Conservation (phyloP, 2,329 filamentous ascomycete species). For the Fusarium proliferatum region DNA sequence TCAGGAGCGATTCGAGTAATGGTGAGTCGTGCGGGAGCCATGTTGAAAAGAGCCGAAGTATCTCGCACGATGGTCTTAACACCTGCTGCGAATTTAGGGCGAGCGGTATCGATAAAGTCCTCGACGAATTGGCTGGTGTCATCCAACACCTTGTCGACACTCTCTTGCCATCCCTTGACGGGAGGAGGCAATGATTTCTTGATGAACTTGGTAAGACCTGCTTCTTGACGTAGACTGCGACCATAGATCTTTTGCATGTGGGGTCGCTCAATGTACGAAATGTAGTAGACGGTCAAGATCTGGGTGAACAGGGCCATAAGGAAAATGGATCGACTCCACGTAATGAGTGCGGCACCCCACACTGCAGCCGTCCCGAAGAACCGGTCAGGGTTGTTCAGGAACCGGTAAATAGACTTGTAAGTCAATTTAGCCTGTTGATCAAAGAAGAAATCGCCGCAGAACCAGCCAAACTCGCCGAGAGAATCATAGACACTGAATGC, state of each 20-base stretch:
- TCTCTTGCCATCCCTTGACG: constrained; percentile 84
- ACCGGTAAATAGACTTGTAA: constrained; percentile 97
- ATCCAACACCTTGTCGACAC: constrained; percentile 86
- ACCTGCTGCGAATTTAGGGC: constrained; percentile 86
- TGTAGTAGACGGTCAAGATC: constrained; percentile 84
- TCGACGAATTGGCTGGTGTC: constrained; percentile 91
- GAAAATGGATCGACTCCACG: constrained; percentile 88
- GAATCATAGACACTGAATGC: constrained; percentile 93
- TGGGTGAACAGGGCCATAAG: constrained; percentile 88
- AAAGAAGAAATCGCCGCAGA: constrained; percentile 99
- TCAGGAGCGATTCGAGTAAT: constrained; percentile 84
- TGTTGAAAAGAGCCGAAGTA: constrained; percentile 87
- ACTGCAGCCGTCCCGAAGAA: constrained; percentile 94
- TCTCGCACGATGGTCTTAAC: constrained; percentile 90
- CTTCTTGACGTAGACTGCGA: constrained; percentile 82
- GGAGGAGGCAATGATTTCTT: constrained; percentile 86
- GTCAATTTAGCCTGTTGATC: constrained; percentile 89
- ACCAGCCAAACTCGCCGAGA: constrained; percentile 98
- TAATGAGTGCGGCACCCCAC: constrained; percentile 94
- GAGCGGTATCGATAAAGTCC: constrained; percentile 86
- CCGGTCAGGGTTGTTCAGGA: constrained; percentile 96
- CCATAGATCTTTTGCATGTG: constrained; percentile 99
- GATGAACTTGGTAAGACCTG: constrained; percentile 91
- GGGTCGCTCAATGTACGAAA: constrained; percentile 92
- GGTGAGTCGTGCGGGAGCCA: constrained; percentile 86